phyloP scores from a whole-genome alignment of 768 basidiomycete species.

The Suillus subalutaceus region DNA sequence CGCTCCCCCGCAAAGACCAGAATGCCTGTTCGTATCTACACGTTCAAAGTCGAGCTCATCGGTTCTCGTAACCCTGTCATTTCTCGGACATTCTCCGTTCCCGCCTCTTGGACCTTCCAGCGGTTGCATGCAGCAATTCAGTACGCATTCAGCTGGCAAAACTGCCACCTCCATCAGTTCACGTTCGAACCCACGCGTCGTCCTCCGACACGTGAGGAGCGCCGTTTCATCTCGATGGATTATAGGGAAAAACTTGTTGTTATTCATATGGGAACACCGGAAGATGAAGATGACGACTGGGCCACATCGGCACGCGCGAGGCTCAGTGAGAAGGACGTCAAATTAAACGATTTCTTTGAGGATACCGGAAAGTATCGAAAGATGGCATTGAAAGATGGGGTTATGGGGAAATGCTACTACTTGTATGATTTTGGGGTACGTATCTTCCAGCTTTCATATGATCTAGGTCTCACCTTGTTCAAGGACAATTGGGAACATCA shows the following conservation, averaged over 20 bases:
- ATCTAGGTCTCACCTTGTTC: not conserved
- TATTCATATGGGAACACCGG: slow-evolving; percentile 8
- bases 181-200: slow-evolving; percentile 12
- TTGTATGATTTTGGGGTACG: slow-evolving; percentile 24
- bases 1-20: not conserved
- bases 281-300: slow-evolving; percentile 15
- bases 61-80: slow-evolving; percentile 23
- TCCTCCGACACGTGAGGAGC: not conserved
- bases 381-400: slow-evolving; percentile 6
- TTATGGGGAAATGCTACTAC: slow-evolving; percentile 17
- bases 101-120: slow-evolving; percentile 22
- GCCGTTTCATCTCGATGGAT: slow-evolving; percentile 8
- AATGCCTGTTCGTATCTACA: slow-evolving; percentile 18
- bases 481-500: slow-evolving; percentile 28
- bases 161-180: slow-evolving; percentile 23
- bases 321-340: slow-evolving; percentile 17
- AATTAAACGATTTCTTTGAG: slow-evolving; percentile 14
- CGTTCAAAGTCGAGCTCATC: slow-evolving; percentile 21
- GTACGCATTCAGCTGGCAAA: slow-evolving; percentile 21
- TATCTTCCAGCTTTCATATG: not conserved
- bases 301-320: not conserved
- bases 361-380: slow-evolving; percentile 7
- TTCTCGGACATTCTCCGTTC: slow-evolving; percentile 23
- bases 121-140: slow-evolving; percentile 24
- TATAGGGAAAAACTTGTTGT: not conserved